Base-by-base conservation (phyloP, 1,284 basidiomycete genomes). In the Marasmius sp. region DNA sequence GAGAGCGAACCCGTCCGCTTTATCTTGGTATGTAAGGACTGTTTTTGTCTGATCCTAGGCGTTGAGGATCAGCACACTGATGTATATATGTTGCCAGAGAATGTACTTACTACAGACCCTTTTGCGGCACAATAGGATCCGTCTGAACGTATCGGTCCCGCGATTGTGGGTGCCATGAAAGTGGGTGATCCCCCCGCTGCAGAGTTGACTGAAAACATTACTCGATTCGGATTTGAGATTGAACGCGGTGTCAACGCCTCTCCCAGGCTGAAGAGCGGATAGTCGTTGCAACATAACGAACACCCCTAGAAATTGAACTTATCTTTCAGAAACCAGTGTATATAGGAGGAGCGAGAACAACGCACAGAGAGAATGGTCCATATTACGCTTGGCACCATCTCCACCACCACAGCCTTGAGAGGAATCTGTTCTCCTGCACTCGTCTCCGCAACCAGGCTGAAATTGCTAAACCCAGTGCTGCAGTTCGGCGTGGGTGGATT, bases 341-440 rank as follows among this genome's bases (percentile, higher is more conserved):
- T 3, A 20, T 45, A 20, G 10, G 8, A 39, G 34, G 12, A 33
- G 51, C 34, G 57, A 10, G 51, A 47, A 45, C 16, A 20, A 73
- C 75, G 57, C 58, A 79, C 78, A 51, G 77, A 77, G 34, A 79
- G 66, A 37, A 79, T 68, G 6, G 71, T 72, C 78, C 78, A 79
- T 7, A 71, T 69, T 16, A 75, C 70, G 57, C 73, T 74, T 12
- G 71, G 72, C 27, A 74, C 76, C 60, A 79, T 68, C 64, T 79
- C 76, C 8, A 75, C 75, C 37, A 74, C 61, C 12, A 79, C 68
- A 3, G 75, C 65, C 48, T 74, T 74, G 58, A 79, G 62, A 3
- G 67, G 66, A 8, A 77, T 66, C 7, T 58, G 56, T 20, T 68
- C 63, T 4, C 74, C 72, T 52, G 73, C 73, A 60, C 70, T 75